Evolutionary conservation across 2,329 filamentous ascomycete species (phyloP).

Genomic region (Byssochlamys sp.): DNA sequence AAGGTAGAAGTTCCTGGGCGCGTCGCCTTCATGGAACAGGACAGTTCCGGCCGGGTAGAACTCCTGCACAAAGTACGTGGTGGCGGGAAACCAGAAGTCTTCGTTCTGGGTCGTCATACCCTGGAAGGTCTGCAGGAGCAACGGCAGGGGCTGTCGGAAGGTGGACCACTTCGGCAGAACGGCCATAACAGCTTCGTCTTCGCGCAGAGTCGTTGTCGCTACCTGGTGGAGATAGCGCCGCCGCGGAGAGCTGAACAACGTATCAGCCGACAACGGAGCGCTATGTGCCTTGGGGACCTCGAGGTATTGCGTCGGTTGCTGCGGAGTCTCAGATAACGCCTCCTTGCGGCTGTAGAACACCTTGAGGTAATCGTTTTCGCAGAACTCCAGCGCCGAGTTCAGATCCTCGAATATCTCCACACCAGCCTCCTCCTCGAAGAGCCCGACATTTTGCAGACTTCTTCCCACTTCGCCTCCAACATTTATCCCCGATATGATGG

Average conservation of each 20-base stretch:
- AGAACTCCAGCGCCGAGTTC: conserved; percentile 85
- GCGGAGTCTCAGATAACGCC: conserved; percentile 16
- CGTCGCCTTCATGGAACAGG: conserved; percentile 68
- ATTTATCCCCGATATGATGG: conserved; percentile 75
- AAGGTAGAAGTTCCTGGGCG: conserved; percentile 76
- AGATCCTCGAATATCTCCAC: conserved; percentile 78
- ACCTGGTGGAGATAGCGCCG: conserved; percentile 67
- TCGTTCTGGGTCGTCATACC: conserved; percentile 76
- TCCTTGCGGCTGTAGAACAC: conserved; percentile 65
- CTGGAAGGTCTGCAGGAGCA: conserved; percentile 93
- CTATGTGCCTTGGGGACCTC: conserved; percentile 21
- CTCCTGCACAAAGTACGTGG: conserved; percentile 62
- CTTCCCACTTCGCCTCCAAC: conserved; percentile 65
- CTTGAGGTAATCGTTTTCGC: conserved; percentile 86
- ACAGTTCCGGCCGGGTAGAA: conserved; percentile 60
- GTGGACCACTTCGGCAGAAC: conserved; percentile 64
- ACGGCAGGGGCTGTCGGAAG: conserved; percentile 79
- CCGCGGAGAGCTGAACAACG: conserved; percentile 64
- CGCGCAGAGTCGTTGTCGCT: conserved; percentile 64
- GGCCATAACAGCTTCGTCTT: conserved; percentile 46
- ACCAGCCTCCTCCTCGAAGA: conserved; percentile 62
- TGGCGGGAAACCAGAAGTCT: conserved; percentile 85
- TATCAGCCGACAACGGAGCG: conserved; percentile 36
- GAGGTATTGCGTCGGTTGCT: conserved; percentile 9
- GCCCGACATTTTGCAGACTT: conserved; percentile 71